Percentiles rank a stretch among this genome's conserved stretches.
These are phyloP conservation scores for Thelephora aurantiotincta DNA, from an alignment of 768 basidiomycete species.

Conservation along the genomic window DNA sequence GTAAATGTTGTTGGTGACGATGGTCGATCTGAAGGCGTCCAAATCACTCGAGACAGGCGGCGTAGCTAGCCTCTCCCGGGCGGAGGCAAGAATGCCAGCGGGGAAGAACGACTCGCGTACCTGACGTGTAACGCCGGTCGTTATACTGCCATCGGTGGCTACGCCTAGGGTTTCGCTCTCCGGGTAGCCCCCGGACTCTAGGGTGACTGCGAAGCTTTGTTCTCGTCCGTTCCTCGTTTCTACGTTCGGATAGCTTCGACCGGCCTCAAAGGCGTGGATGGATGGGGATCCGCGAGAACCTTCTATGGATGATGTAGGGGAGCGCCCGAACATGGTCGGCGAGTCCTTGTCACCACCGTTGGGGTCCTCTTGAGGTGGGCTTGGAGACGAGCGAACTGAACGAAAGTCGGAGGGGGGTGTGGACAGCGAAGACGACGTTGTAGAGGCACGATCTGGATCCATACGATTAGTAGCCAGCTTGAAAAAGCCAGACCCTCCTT, in stretches of 20 bases:
- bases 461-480: slow-evolving; percentile 30
- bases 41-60: slow-evolving; percentile 29
- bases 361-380: slow-evolving; percentile 31
- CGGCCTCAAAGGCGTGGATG: slow-evolving; percentile 30
- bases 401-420: slow-evolving; percentile 50
- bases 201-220: slow-evolving; percentile 28
- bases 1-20: slow-evolving; percentile 20
- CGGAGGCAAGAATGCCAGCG: slow-evolving; percentile 22
- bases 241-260: slow-evolving; percentile 25
- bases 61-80: slow-evolving; percentile 26
- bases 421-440: slow-evolving; percentile 33
- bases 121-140: slow-evolving; percentile 12
- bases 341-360: slow-evolving; percentile 16
- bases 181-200: slow-evolving; percentile 29
- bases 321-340: slow-evolving; percentile 12
- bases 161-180: slow-evolving; percentile 35
- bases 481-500: slow-evolving; percentile 25
- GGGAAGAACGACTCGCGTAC: slow-evolving; percentile 21
- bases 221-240: slow-evolving; percentile 12
- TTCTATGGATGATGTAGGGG: slow-evolving; percentile 14
- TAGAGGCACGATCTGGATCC: slow-evolving; percentile 25
- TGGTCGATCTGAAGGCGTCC: slow-evolving; percentile 22
- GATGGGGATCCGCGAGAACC: slow-evolving; percentile 31
- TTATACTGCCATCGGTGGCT: slow-evolving; percentile 10
- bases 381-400: slow-evolving; percentile 58